These are phyloP conservation scores for Penicillium italicum DNA, from an alignment of 2,329 filamentous ascomycete genomes.

Conservation along the genomic window DNA sequence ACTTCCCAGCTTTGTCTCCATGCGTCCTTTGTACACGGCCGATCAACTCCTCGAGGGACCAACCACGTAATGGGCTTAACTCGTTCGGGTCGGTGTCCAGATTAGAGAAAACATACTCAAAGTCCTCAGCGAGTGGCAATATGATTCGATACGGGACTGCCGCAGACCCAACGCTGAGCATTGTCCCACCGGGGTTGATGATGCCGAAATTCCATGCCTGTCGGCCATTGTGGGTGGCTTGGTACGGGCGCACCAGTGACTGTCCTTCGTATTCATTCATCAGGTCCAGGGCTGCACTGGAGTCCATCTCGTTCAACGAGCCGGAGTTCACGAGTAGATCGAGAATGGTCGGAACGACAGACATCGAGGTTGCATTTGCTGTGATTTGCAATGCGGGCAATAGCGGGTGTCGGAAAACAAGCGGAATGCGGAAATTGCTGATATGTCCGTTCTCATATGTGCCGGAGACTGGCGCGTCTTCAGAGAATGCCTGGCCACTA, in stretches of 20 bases:
- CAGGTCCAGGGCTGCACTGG: constrained; percentile 35
- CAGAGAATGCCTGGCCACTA: constrained; percentile 43
- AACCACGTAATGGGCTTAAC: constrained; percentile 27
- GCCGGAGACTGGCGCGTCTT: constrained; percentile 38
- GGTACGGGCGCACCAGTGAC: constrained; percentile 43
- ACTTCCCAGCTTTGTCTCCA: constrained; percentile 33
- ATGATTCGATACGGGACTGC: constrained; percentile 68
- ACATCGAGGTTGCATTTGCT: constrained; percentile 41
- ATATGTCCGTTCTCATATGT: constrained; percentile 47
- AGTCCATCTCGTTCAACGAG: constrained; percentile 37
- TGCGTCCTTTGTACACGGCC: constrained; percentile 23
- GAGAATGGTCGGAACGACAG: constrained; percentile 46
- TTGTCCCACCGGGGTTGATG: constrained; percentile 33
- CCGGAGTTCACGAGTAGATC: constrained; percentile 43
- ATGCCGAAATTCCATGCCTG: constrained; percentile 33
- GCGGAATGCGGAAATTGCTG: constrained; percentile 44
- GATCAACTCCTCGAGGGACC: constrained; percentile 27
- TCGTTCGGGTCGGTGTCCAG: constrained; percentile 34
- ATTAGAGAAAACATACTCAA: constrained; percentile 37
- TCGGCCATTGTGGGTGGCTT: constrained; percentile 33
- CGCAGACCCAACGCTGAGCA: constrained; percentile 66
- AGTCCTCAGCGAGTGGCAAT: constrained; percentile 74
- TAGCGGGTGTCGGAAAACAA: constrained; percentile 45
- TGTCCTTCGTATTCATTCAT: constrained; percentile 47
- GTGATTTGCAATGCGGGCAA: constrained; percentile 42